Conservation (phyloP, 2,329 filamentous ascomycete species). For the Ophiostoma novo-ulmi region DNA sequence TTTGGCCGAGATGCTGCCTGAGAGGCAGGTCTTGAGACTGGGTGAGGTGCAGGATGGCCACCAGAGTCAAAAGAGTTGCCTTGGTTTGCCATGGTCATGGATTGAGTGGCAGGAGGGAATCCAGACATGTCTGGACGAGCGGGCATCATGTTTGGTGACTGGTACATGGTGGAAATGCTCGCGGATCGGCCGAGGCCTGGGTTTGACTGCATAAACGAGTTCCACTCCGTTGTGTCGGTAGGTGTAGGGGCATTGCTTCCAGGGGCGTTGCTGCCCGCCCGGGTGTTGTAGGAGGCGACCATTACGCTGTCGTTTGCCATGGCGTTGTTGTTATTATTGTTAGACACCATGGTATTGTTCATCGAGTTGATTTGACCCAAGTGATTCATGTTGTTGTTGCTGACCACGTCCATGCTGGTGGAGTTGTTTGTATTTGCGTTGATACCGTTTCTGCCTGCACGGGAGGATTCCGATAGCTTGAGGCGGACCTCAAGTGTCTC, state of each 20-base stretch:
- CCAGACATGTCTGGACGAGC: constrained; percentile 25
- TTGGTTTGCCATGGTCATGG: neutral
- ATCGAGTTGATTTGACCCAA: constrained; percentile 4
- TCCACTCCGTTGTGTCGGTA: constrained; percentile 70
- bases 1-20: constrained; percentile 20
- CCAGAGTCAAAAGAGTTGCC: constrained; percentile 19
- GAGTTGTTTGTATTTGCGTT: constrained; percentile 25
- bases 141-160: constrained; percentile 35
- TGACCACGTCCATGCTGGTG: neutral
- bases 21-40: constrained; percentile 20
- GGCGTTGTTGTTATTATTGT: neutral
- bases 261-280: constrained; percentile 32
- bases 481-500: constrained; percentile 93
- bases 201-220: constrained; percentile 67
- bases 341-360: neutral
- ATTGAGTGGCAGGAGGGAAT: constrained; percentile 17
- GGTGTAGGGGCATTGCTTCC: constrained; percentile 41
- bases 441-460: constrained; percentile 35
- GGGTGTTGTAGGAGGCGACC: constrained; percentile 20
- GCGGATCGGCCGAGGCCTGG: constrained; percentile 45
- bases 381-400: neutral
- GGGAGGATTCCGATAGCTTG: constrained; percentile 73
- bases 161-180: constrained; percentile 32
- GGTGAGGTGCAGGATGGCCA: constrained; percentile 13
- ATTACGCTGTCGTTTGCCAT: neutral